Evolutionary conservation across 106 monocot species (phyloP), one percentile per base, ranked within the genome.

Genomic region (Hemerocallis citrina): DNA sequence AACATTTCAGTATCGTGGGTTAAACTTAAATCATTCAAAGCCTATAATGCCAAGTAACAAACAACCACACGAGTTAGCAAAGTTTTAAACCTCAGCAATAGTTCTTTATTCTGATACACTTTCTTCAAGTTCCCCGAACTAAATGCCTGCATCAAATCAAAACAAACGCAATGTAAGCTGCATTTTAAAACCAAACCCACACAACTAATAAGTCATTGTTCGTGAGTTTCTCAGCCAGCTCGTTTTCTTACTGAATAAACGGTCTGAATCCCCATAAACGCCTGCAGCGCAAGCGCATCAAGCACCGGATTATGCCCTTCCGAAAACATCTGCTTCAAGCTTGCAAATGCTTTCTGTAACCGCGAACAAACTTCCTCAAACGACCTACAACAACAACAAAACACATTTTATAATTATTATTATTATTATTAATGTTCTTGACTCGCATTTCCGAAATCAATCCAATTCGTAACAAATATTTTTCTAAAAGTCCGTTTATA

Each of bases 171-270:
- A 41, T 25, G 29, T 60, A 25, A 37, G 25, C 15, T 25, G 12
- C n/a, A n/a, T n/a, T 38, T 38, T 5, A 38, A 11, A 38, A 38
- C 37, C 37, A 67, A 39, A 47, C 10, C 23, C 24, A 43, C 28
- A 19, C 34, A 29, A 50, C n/a, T 17, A 15, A 45, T 20, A 28
- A 16, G 3, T 30, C 19, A 34, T n/a, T n/a, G n/a, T n/a, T n/a
- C n/a, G n/a, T n/a, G n/a, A n/a, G n/a, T n/a, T n/a, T n/a, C n/a
- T n/a, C n/a, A n/a, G n/a, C n/a, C n/a, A n/a, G n/a, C n/a, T n/a
- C n/a, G n/a, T n/a, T n/a, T n/a, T 76, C 78, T 85, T 88, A 98
- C 98, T 75, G 92, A 72, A 37, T 82, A 58, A 51, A 92, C 55
- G 12, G 92, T 82, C 46, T 90, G 66, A 56, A 92, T 79, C 37